Conservation (phyloP, 2,329 filamentous ascomycete species). For the Tolypocladium tundrense region DNA sequence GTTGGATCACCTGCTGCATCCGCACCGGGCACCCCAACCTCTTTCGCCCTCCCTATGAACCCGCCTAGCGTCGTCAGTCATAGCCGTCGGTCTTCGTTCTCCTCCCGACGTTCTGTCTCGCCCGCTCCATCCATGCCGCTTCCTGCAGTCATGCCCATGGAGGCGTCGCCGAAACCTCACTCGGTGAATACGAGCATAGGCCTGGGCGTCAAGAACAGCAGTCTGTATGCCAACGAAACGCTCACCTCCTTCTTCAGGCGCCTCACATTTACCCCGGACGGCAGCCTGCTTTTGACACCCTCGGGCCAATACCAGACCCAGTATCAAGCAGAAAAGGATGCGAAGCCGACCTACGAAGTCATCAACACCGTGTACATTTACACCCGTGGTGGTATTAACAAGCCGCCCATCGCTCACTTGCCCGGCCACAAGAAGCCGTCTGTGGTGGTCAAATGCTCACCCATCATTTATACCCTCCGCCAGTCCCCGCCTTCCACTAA, state of each 20-base stretch:
- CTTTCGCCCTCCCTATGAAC: slow-evolving; percentile 87
- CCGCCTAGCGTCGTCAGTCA: slow-evolving; percentile 81
- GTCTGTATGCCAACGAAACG: slow-evolving; percentile 92
- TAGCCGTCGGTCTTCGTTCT: slow-evolving; percentile 91
- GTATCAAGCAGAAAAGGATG: slow-evolving; percentile 52
- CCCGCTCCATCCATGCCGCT: slow-evolving; percentile 89
- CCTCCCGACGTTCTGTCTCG: slow-evolving; percentile 75
- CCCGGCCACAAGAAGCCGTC: slow-evolving; percentile 98
- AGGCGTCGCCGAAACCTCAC: slow-evolving; percentile 73
- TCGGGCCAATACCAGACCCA: slow-evolving; percentile 90
- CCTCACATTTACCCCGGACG: slow-evolving; percentile 89
- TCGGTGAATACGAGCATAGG: slow-evolving; percentile 41
- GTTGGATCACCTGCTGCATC: slow-evolving; percentile 80
- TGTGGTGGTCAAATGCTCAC: slow-evolving; percentile 89
- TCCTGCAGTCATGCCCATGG: slow-evolving; percentile 90
- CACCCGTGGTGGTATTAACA: slow-evolving; percentile 90
- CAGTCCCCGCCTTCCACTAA: slow-evolving; percentile 60
- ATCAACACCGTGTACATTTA: slow-evolving; percentile 99
- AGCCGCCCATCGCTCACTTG: slow-evolving; percentile 86
- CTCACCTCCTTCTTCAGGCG: slow-evolving; percentile 94
- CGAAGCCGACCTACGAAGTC: slow-evolving; percentile 71
- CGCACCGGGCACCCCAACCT: slow-evolving; percentile 86
- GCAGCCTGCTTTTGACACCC: slow-evolving; percentile 85
- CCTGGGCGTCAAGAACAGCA: slow-evolving; percentile 68
- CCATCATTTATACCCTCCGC: slow-evolving; percentile 74